Percentiles rank a stretch among this genome's conserved stretches.
phyloP scores from a whole-genome alignment of 305 asterid species.

The Rubia peregrina region DNA sequence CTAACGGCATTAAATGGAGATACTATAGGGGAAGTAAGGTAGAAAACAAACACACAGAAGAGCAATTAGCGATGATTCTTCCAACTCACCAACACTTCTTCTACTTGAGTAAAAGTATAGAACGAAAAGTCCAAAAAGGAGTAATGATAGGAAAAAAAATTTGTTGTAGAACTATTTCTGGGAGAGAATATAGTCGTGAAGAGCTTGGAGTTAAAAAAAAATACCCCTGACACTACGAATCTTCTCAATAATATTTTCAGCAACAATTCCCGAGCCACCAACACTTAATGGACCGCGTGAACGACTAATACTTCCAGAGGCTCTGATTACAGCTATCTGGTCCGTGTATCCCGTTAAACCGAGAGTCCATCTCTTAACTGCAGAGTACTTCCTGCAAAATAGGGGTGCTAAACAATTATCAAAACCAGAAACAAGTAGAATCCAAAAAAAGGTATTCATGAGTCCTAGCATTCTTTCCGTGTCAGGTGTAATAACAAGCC shows the following conservation, averaged over 20 bases:
- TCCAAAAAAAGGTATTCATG: not conserved
- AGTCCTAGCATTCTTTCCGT: not conserved
- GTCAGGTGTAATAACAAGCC: not conserved
- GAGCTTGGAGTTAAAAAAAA: constrained; percentile 4
- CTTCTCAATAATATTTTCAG: constrained; percentile 83
- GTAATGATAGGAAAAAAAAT: not conserved
- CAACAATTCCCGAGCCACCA: constrained; percentile 70
- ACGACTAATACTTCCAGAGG: constrained; percentile 93
- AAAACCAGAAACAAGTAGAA: constrained; percentile 7
- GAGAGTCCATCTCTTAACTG: constrained; percentile 75
- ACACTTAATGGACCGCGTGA: constrained; percentile 50
- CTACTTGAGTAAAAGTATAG: not conserved
- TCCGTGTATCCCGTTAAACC: constrained; percentile 69
- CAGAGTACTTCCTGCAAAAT: constrained; percentile 58
- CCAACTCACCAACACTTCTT: not conserved
- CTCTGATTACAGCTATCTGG: constrained; percentile 81
- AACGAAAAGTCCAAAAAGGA: not conserved
- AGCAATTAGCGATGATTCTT: not conserved
- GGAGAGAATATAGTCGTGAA: not conserved
- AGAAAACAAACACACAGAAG: constrained; percentile 10
- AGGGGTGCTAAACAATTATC: constrained; percentile 13
- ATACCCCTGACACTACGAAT: constrained; percentile 75
- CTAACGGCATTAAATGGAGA: constrained; percentile 13
- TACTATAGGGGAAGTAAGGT: constrained; percentile 10
- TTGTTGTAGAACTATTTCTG: not conserved